Percentiles rank a stretch among this genome's conserved stretches.
These are phyloP conservation scores for Monosporascus sp. DNA, from an alignment of 2,329 filamentous ascomycete species.

Conservation along the genomic window DNA sequence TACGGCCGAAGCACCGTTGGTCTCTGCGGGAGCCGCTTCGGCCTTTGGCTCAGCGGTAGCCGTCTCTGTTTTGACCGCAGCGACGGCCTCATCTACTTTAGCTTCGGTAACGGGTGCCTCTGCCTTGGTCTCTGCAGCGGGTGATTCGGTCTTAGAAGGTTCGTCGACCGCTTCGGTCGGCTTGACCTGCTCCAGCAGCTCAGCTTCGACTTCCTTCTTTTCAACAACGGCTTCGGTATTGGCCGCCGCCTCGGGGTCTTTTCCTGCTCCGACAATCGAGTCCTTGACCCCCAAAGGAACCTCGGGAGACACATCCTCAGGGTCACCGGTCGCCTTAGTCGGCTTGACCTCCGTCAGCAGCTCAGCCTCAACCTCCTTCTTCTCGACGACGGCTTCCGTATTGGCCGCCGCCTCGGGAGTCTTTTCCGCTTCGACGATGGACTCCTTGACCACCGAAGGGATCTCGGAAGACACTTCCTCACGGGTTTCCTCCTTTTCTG, in stretches of 20 bases:
- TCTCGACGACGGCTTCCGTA: slow-evolving; percentile 65
- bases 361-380: slow-evolving; percentile 70
- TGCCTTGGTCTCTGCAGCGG: slow-evolving; percentile 2
- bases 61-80: slow-evolving; percentile 11
- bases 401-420: slow-evolving; percentile 68
- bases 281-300: slow-evolving; percentile 54
- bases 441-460: slow-evolving; percentile 53
- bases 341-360: slow-evolving; percentile 59
- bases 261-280: slow-evolving; percentile 52
- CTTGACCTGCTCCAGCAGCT: slow-evolving; percentile 64
- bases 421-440: slow-evolving; percentile 52
- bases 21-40: slow-evolving; percentile 9
- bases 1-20: slow-evolving; percentile 14
- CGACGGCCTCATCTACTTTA: not conserved
- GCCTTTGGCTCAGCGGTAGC: slow-evolving; percentile 8
- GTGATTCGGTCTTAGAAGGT: slow-evolving; percentile 10
- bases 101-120: not conserved
- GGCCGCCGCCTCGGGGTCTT: slow-evolving; percentile 66
- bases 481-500: slow-evolving; percentile 37
- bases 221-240: slow-evolving; percentile 66
- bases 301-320: slow-evolving; percentile 41
- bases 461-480: slow-evolving; percentile 46
- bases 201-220: slow-evolving; percentile 69
- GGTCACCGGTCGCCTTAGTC: too few relatives aligned
- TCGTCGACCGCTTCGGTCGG: slow-evolving; percentile 30